Base-by-base conservation (phyloP, 75 land plant genomes). In the Pseudotsuga menziesii region DNA sequence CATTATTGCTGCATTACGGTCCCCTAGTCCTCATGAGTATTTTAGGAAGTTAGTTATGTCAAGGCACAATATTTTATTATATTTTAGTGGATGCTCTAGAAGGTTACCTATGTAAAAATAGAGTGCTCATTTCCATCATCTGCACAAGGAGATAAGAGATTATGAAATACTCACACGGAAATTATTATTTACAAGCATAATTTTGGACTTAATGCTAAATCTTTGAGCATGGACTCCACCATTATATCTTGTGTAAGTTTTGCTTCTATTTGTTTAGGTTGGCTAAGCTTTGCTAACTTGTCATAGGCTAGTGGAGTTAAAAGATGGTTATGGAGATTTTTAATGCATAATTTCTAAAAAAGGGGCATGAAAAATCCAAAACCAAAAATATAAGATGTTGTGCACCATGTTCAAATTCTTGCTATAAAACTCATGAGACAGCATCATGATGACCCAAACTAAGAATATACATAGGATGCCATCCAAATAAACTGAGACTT, bases 391-490 rank as follows among this genome's bases (percentile, higher is more conserved):
- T 35, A 27, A 13, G 7, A 9, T 2, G 36, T 32, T 66, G 36
- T 36, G 70, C 72, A 23, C 32, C 32, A 69, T 69, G 12, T 39
- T 69, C 8, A 69, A 69, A 39, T 69, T 69, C 72, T 39, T 69
- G 23, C 44, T 20, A 19, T 22, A 69, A 15, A 69, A 8, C 48
- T 69, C 9, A 3, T 32, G n/a, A 69, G 39, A 69, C 22, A 69
- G 39, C 52, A 44, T 44, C 9, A 20, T 44, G 39, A 69, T 29
- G 67, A 36, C 39, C 35, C 67, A 32, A 63, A 44, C 36, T 36
- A 69, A 19, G 19, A 29, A 63, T 63, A 17, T 41, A 41, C 19
- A 8, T 39, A 6, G 39, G 36, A 69, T 39, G 23, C 6, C 19
- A 39, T 36, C 52, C 52, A 69, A 36, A n/a, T 19, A 39, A 2